Evolutionary conservation across 805 yeast genomes (phyloP).

Genomic region (Saturnispora quitensis): DNA sequence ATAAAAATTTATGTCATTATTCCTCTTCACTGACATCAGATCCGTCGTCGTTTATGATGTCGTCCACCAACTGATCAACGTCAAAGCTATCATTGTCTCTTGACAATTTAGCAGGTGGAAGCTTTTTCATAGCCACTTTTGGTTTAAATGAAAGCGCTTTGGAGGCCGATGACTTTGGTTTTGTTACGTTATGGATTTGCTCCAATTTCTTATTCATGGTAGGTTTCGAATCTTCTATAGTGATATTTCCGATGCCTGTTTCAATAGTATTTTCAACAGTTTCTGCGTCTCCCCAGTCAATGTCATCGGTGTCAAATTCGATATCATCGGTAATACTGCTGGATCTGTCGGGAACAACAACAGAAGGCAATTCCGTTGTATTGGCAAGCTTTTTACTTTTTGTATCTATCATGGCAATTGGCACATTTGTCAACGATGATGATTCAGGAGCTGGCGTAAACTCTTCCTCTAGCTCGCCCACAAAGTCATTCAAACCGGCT

Average conservation of each 20-base stretch:
- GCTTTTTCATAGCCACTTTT: neutral
- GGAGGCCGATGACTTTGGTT: neutral
- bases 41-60: neutral
- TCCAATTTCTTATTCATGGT: no score
- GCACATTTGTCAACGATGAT: neutral
- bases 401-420: neutral
- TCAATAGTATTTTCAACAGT: conserved; percentile 4
- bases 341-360: neutral
- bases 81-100: neutral
- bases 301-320: conserved; percentile 15
- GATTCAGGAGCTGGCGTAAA: neutral
- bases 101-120: neutral
- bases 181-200: neutral
- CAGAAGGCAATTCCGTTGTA: neutral
- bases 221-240: neutral
- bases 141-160: neutral
- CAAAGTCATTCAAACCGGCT: neutral
- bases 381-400: neutral
- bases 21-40: conserved; percentile 7
- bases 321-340: neutral
- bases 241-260: neutral
- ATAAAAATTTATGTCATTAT: neutral
- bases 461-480: neutral
- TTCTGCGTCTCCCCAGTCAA: conserved; percentile 24
- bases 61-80: conserved; percentile 5